A percentile compares a stretch with the other conserved stretches of the same genome.
phyloP scores from a whole-genome alignment of 768 basidiomycete species.

The Nidularia pulvinata region DNA sequence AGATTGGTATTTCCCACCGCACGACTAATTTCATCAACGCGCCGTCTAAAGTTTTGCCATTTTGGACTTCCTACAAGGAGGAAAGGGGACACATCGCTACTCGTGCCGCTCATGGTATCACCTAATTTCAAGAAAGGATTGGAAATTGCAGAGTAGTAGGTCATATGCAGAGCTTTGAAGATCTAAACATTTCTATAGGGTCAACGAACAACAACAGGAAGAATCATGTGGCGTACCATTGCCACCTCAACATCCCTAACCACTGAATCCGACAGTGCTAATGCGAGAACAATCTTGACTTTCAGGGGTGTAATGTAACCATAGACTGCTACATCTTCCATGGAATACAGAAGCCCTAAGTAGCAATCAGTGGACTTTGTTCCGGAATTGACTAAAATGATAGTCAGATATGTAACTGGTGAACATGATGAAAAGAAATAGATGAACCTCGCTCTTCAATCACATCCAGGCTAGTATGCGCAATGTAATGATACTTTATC shows the following conservation, averaged over 20 bases:
- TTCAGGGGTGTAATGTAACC: conserved; percentile 90
- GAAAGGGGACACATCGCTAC: conserved; percentile 51
- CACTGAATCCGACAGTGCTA: conserved; percentile 80
- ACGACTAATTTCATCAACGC: conserved; percentile 75
- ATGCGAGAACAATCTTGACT: conserved; percentile 82
- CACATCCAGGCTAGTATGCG: conserved; percentile 88
- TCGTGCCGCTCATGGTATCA: conserved; percentile 35
- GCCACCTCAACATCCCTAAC: conserved; percentile 80
- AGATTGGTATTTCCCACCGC: conserved; percentile 44
- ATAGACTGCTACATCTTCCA: conserved; percentile 93
- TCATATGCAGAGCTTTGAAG: conserved; percentile 88
- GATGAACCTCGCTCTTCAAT: conserved; percentile 87
- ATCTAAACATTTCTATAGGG: conserved; percentile 42
- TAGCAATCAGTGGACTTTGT: conserved; percentile 78
- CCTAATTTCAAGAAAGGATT: conserved; percentile 86
- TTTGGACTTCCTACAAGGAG: conserved; percentile 60
- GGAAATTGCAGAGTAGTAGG: conserved; percentile 79
- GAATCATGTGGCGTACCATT: conserved; percentile 44
- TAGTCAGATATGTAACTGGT: neutral
- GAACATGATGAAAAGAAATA: neutral
- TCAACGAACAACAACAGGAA: neutral
- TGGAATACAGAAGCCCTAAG: conserved; percentile 82
- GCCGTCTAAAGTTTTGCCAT: conserved; percentile 69
- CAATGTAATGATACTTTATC: conserved; percentile 89
- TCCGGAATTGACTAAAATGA: conserved; percentile 36